Evolutionary conservation across 352 stramenopile species (phyloP).

Genomic region (Pythium dissimile): DNA sequence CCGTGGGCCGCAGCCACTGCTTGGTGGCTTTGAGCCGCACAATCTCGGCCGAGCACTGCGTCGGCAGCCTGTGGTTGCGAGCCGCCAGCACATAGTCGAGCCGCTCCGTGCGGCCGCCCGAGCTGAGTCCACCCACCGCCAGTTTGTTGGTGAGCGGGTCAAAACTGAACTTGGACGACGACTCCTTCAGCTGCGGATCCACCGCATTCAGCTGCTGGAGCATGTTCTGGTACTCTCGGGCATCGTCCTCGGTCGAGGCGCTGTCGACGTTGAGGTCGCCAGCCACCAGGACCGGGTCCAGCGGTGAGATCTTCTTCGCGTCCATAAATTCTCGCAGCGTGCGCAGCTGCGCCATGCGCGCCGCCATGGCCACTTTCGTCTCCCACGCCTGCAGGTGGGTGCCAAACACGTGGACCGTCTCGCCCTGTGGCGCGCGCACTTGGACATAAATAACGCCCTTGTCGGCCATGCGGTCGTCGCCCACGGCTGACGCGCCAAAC

Average conservation of each 20-base stretch:
- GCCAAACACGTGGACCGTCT: slow-evolving; percentile 54
- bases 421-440: slow-evolving; percentile 24
- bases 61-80: slow-evolving; percentile 31
- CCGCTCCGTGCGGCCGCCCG: slow-evolving; percentile 46
- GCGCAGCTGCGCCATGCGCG: slow-evolving; percentile 38
- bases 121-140: slow-evolving; percentile 56
- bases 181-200: slow-evolving; percentile 28
- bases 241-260: not conserved
- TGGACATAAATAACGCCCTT: slow-evolving; percentile 69
- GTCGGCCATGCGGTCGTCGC: slow-evolving; percentile 61
- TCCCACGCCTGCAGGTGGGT: slow-evolving; percentile 73
- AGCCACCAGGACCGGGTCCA: slow-evolving; percentile 49
- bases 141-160: slow-evolving; percentile 57
- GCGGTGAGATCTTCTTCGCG: slow-evolving; percentile 34
- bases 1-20: slow-evolving; percentile 26
- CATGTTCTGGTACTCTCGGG: slow-evolving; percentile 47
- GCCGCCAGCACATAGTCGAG: slow-evolving; percentile 62
- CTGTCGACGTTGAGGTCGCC: slow-evolving; percentile 70
- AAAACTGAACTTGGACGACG: slow-evolving; percentile 54
- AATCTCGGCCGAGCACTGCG: slow-evolving; percentile 27
- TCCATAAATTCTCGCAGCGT: slow-evolving; percentile 49
- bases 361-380: slow-evolving; percentile 34
- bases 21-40: slow-evolving; percentile 55
- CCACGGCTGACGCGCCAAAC: slow-evolving; percentile 47
- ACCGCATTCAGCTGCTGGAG: slow-evolving; percentile 33